A percentile compares a stretch with the other conserved stretches of the same genome.
Conservation (phyloP, 129 eudicot genomes). For the Pittosporum tobira region DNA sequence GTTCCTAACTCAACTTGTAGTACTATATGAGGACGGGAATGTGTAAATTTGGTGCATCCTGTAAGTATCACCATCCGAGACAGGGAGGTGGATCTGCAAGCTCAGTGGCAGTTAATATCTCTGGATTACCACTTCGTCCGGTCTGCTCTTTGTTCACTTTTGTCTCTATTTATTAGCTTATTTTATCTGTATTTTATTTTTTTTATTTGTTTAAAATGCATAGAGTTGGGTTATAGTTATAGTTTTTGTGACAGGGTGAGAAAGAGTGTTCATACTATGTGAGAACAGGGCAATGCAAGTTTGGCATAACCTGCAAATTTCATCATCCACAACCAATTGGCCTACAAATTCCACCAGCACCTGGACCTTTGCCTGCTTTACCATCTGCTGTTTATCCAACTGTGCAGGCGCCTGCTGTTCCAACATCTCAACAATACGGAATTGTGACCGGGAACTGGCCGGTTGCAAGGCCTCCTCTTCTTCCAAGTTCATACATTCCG, state of each 20-base stretch:
- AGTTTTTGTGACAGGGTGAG: constrained; percentile 59
- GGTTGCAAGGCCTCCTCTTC: constrained; percentile 59
- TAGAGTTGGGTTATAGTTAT: constrained; percentile 1
- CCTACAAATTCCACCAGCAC: constrained; percentile 25
- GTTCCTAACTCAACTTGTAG: constrained; percentile 26
- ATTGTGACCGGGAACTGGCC: constrained; percentile 58
- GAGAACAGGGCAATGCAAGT: constrained; percentile 91
- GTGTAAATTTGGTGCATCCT: constrained; percentile 86
- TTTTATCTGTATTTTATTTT: not conserved
- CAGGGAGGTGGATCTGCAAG: constrained; percentile 56
- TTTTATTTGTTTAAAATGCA: no score
- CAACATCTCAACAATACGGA: constrained; percentile 65
- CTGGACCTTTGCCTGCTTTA: constrained; percentile 33
- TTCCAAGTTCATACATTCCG: constrained; percentile 75
- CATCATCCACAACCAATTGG: constrained; percentile 83
- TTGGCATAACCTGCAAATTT: constrained; percentile 86
- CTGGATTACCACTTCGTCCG: constrained; percentile 85
- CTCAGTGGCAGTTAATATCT: constrained; percentile 44
- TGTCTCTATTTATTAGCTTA: not conserved
- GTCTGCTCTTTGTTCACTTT: constrained; percentile 30
- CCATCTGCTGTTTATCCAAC: constrained; percentile 40
- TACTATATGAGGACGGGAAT: constrained; percentile 85
- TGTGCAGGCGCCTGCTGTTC: constrained; percentile 38
- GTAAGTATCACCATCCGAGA: constrained; percentile 95
- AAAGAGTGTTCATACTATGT: constrained; percentile 83